A percentile compares a stretch with the other conserved stretches of the same genome.
phyloP scores from a whole-genome alignment of 78 protist species.

The Dictyostelium purpureum region DNA sequence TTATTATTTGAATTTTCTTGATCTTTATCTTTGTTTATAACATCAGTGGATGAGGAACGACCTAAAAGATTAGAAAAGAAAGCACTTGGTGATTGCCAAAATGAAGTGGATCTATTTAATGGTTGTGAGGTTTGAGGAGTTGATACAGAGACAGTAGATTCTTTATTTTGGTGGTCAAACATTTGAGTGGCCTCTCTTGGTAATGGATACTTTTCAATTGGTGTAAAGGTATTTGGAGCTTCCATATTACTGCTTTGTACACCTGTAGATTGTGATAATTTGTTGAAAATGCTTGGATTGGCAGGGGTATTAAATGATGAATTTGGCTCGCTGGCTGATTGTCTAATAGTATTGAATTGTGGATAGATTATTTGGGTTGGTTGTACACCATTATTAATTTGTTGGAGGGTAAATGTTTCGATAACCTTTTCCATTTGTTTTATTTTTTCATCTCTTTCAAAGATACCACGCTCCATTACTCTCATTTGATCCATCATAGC shows the following conservation, averaged over 20 bases:
- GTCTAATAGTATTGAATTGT: not conserved
- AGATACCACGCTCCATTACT: conserved; percentile 67
- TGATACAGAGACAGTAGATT: not conserved
- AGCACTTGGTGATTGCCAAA: conserved; percentile 62
- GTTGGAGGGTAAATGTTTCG: conserved; percentile 7
- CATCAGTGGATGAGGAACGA: not conserved
- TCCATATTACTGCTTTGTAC: not conserved
- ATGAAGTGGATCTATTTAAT: conserved; percentile 15
- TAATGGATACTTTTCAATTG: conserved; percentile 48
- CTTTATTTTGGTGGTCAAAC: not conserved
- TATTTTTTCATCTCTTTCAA: conserved; percentile 68
- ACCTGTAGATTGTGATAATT: not conserved
- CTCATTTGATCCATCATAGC: conserved; percentile 69
- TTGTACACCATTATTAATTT: not conserved
- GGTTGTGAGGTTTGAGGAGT: not conserved
- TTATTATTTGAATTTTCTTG: not conserved
- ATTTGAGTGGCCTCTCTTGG: not conserved
- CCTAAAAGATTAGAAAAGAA: conserved; percentile 26
- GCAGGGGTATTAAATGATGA: not conserved
- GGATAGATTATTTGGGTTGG: conserved; percentile 19
- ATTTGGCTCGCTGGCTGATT: not conserved
- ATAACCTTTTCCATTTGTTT: conserved; percentile 25
- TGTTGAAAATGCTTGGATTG: not conserved
- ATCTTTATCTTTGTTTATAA: not conserved
- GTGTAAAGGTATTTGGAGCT: not conserved